Conservation (phyloP, 164 flowering plant genomes). For the Dillenia turbinata region DNA sequence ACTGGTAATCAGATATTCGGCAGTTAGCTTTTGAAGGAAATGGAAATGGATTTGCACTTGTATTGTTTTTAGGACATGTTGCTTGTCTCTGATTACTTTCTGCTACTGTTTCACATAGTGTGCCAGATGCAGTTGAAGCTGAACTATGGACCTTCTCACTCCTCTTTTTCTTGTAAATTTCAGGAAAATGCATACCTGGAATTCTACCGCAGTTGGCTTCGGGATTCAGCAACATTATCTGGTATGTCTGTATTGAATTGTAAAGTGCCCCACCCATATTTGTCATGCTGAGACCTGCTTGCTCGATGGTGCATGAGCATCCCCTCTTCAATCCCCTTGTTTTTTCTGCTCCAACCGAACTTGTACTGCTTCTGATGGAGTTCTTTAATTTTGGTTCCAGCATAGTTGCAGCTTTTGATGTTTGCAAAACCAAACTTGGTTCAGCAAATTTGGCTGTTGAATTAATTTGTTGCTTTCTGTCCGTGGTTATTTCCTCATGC, state of each 20-base stretch:
- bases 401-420: constrained; percentile 6
- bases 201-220: neutral
- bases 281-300: constrained; percentile 6
- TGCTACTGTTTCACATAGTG: constrained; percentile 8
- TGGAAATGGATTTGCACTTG: constrained; percentile 9
- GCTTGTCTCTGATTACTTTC: constrained; percentile 7
- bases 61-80: constrained; percentile 9
- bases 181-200: constrained; percentile 24
- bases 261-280: constrained; percentile 20
- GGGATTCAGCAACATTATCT: constrained; percentile 5
- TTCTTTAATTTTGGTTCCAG: constrained; percentile 11
- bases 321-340: constrained; percentile 27
- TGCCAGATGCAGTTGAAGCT: constrained; percentile 14
- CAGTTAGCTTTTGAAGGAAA: constrained; percentile 4
- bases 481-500: neutral
- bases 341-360: constrained; percentile 14
- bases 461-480: neutral
- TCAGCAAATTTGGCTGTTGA: neutral
- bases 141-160: constrained; percentile 30
- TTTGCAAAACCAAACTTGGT: constrained; percentile 12
- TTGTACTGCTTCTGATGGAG: constrained; percentile 21
- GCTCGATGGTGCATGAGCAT: constrained; percentile 6
- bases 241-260: constrained; percentile 22
- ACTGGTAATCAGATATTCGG: constrained; percentile 9
- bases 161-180: constrained; percentile 48